Percentiles rank a stretch among this genome's conserved stretches.
Evolutionary conservation across 2,329 filamentous ascomycete species (phyloP).

Genomic region (Dactylonectria estremocensis): DNA sequence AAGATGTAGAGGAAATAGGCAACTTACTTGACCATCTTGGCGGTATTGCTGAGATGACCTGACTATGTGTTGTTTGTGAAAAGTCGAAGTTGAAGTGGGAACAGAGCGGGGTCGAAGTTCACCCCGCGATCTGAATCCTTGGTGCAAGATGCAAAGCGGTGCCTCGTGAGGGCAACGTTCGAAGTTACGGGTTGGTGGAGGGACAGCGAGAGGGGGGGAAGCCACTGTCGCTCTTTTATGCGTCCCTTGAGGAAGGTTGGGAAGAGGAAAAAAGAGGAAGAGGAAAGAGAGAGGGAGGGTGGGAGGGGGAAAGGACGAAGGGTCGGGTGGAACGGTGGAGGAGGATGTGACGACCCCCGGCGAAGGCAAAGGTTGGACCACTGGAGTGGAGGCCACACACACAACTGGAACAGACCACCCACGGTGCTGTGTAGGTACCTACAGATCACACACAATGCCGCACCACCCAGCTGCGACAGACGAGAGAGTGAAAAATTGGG

Average conservation of each 20-base stretch:
- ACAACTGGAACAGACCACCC: constrained; percentile 1
- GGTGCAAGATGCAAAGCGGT: constrained; percentile 48
- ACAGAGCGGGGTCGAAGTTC: constrained; percentile 64
- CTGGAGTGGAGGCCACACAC: constrained; percentile 24
- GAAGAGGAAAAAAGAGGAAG: constrained; percentile 44
- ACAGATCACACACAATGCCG: neutral
- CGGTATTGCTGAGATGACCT: constrained; percentile 76
- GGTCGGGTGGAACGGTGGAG: constrained; percentile 36
- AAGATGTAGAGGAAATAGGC: constrained; percentile 29
- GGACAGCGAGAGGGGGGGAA: constrained; percentile 54
- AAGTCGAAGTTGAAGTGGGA: constrained; percentile 55
- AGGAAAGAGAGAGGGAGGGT: constrained; percentile 43
- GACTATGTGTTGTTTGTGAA: constrained; percentile 54
- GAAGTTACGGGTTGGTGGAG: constrained; percentile 55
- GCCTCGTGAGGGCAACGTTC: constrained; percentile 47
- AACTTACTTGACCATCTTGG: constrained; percentile 99
- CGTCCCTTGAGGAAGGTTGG: constrained; percentile 52
- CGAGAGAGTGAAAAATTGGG: constrained; percentile 41
- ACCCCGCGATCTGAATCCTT: constrained; percentile 56
- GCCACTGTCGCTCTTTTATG: constrained; percentile 59
- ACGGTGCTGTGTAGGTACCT: neutral
- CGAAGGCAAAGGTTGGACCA: constrained; percentile 40
- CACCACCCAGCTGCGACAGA: constrained; percentile 24
- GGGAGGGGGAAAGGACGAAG: constrained; percentile 42
- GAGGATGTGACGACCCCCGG: constrained; percentile 42